Conservation (phyloP, 257 asterid genomes). For the Buddleja alternifolia region DNA sequence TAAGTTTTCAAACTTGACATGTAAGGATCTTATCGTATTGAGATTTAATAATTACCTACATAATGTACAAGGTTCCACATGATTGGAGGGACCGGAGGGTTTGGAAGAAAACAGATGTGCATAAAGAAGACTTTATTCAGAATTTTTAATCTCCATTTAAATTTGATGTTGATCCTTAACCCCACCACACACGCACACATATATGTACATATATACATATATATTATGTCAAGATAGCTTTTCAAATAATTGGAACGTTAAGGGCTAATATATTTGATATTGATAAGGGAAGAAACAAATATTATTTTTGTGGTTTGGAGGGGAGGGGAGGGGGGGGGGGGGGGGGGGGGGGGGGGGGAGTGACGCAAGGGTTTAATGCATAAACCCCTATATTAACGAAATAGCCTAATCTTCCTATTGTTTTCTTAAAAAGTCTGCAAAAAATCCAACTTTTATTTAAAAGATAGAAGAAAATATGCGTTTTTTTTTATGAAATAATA, state of each 20-base stretch:
- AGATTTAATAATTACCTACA: neutral
- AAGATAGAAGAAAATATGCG: no score
- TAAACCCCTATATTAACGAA: no score
- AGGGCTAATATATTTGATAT: neutral
- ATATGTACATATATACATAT: neutral
- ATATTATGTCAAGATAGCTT: constrained; percentile 17
- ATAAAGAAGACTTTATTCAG: neutral
- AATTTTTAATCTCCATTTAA: neutral
- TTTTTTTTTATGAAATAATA: no score
- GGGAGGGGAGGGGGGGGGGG: no score
- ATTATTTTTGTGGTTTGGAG: no score
- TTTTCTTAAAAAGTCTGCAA: no score
- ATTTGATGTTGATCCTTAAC: no score
- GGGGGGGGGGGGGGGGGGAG: no score
- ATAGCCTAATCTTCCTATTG: no score
- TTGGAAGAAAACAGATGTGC: constrained; percentile 33
- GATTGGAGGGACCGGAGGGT: constrained; percentile 27
- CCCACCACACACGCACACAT: no score
- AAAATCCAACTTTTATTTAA: no score
- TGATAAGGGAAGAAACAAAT: neutral
- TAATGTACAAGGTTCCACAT: constrained; percentile 14
- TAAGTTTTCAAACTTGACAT: neutral
- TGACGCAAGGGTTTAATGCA: no score
- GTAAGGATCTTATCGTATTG: constrained; percentile 11
- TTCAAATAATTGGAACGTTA: constrained; percentile 31